Evolutionary conservation across 768 basidiomycete species (phyloP).

Genomic region (Porphyrellus cyaneotinctus): DNA sequence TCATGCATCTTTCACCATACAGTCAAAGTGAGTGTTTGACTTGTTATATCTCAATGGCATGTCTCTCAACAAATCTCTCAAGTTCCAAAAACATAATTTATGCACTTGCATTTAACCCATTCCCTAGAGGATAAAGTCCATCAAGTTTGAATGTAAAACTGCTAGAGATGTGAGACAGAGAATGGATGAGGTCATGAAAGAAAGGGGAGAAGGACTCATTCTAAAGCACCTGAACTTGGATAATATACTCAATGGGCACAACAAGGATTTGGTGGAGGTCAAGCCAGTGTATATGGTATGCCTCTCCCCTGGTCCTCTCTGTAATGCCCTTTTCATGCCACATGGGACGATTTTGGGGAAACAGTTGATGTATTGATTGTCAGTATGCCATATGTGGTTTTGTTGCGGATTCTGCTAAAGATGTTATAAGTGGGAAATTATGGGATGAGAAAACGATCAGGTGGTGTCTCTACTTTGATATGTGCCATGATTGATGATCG

Average conservation of each 20-base stretch:
- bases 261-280: slow-evolving; percentile 92
- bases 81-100: slow-evolving; percentile 77
- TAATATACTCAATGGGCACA: slow-evolving; percentile 84
- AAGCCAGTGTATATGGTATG: slow-evolving; percentile 85
- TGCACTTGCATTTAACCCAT: slow-evolving; percentile 62
- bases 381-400: slow-evolving; percentile 41
- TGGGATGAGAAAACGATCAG: slow-evolving; percentile 80
- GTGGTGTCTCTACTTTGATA: slow-evolving; percentile 84
- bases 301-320: neutral
- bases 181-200: slow-evolving; percentile 81
- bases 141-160: slow-evolving; percentile 69
- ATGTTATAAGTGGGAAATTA: slow-evolving; percentile 71
- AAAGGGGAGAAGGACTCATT: slow-evolving; percentile 89
- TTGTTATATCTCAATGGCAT: slow-evolving; percentile 84
- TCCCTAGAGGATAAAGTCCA: slow-evolving; percentile 74
- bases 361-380: slow-evolving; percentile 90
- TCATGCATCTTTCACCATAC: neutral
- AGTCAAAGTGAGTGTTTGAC: slow-evolving; percentile 98
- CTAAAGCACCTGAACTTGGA: slow-evolving; percentile 79
- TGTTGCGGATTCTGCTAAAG: neutral
- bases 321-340: neutral
- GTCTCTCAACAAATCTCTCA: slow-evolving; percentile 67
- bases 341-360: slow-evolving; percentile 85
- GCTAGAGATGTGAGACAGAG: slow-evolving; percentile 74
- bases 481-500: slow-evolving; percentile 86